Evolutionary conservation across 768 basidiomycete species (phyloP).

Genomic region (Kwoniella sp.): DNA sequence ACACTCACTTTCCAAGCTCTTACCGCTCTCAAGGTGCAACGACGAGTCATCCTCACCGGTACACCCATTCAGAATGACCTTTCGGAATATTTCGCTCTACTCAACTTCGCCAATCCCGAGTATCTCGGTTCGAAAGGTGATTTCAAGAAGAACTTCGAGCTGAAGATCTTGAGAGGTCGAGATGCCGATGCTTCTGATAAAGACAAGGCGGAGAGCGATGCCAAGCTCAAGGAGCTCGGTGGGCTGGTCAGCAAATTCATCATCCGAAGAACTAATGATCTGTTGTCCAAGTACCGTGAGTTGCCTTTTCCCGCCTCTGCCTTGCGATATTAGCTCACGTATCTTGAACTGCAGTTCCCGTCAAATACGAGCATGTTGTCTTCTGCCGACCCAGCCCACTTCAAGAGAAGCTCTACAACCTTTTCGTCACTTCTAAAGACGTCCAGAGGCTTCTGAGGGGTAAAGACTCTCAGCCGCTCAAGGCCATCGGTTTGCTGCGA

Average conservation of each 20-base stretch:
- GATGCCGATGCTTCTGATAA: constrained; percentile 81
- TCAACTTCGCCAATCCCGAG: constrained; percentile 90
- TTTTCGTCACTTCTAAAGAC: constrained; percentile 89
- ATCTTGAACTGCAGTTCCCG: constrained; percentile 68
- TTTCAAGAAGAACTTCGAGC: constrained; percentile 94
- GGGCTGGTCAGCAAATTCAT: constrained; percentile 88
- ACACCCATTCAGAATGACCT: constrained; percentile 93
- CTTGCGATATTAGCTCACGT: neutral
- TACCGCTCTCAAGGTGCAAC: constrained; percentile 76
- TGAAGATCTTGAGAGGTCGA: constrained; percentile 83
- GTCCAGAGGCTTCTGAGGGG: constrained; percentile 88
- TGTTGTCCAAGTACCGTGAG: constrained; percentile 90
- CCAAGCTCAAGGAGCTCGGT: constrained; percentile 87
- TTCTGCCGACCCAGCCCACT: constrained; percentile 84
- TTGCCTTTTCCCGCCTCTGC: constrained; percentile 30
- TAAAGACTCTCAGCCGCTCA: constrained; percentile 86
- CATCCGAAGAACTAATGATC: constrained; percentile 88
- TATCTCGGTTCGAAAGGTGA: constrained; percentile 84
- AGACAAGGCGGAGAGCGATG: constrained; percentile 77
- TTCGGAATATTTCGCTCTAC: constrained; percentile 88
- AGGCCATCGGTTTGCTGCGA: constrained; percentile 90
- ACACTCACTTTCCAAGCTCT: constrained; percentile 84
- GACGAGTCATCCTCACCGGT: constrained; percentile 89
- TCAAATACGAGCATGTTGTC: constrained; percentile 98
- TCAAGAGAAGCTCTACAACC: constrained; percentile 78